A percentile compares a stretch with the other conserved stretches of the same genome.
These are phyloP conservation scores for Trichoderma hamatum DNA, from an alignment of 2,329 filamentous ascomycete genomes.

Conservation along the genomic window DNA sequence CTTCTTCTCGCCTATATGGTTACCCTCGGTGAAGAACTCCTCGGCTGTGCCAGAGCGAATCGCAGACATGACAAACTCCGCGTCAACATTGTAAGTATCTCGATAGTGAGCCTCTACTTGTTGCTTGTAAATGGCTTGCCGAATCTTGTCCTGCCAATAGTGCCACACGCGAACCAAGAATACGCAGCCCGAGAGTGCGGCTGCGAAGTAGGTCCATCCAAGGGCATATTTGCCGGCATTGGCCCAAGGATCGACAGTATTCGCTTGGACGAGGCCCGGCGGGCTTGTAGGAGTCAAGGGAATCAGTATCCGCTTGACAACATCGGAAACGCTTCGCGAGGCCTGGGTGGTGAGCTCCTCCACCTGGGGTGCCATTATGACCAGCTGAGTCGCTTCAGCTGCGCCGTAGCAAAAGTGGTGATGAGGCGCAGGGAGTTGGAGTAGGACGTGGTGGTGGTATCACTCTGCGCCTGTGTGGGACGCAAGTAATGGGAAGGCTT, in stretches of 20 bases:
- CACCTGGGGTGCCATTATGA: constrained; percentile 48
- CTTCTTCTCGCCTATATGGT: constrained; percentile 58
- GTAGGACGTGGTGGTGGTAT: neutral
- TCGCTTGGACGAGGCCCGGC: constrained; percentile 62
- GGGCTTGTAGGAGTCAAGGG: constrained; percentile 63
- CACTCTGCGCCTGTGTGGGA: constrained; percentile 29
- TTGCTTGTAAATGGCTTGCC: constrained; percentile 86
- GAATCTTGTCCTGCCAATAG: constrained; percentile 90
- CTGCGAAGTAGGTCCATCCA: constrained; percentile 85
- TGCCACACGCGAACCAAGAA: constrained; percentile 77
- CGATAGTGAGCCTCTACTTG: constrained; percentile 69
- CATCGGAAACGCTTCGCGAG: constrained; percentile 40
- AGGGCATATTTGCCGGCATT: constrained; percentile 83
- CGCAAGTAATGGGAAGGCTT: constrained; percentile 33
- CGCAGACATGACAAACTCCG: constrained; percentile 50
- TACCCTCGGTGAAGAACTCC: constrained; percentile 74
- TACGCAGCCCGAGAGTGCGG: constrained; percentile 70
- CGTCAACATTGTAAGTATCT: constrained; percentile 54
- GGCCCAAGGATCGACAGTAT: constrained; percentile 75
- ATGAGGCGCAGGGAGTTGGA: constrained; percentile 33
- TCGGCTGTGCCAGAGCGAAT: constrained; percentile 56
- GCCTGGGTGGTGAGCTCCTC: constrained; percentile 40
- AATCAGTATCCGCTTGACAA: constrained; percentile 62
- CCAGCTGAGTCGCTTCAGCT: constrained; percentile 32
- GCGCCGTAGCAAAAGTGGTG: constrained; percentile 29